A percentile compares a stretch with the other conserved stretches of the same genome.
Evolutionary conservation across 2,329 filamentous ascomycete species (phyloP).

Genomic region (Mycosphaerella arachidis): DNA sequence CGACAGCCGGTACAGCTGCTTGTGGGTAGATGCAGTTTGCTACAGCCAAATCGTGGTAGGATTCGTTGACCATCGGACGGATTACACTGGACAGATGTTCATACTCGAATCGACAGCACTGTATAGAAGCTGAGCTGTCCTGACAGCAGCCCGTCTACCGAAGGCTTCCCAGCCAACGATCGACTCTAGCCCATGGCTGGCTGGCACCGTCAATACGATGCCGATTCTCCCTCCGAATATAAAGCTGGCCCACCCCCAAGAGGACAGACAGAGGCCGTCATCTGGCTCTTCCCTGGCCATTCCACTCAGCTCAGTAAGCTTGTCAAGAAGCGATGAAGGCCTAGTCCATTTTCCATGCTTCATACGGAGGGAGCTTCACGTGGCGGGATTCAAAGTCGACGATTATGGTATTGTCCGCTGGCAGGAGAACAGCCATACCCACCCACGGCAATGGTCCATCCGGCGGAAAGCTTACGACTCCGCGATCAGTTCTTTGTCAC

Average conservation of each 20-base stretch:
- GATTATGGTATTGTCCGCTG: slow-evolving; percentile 18
- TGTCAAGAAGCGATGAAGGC: background rate
- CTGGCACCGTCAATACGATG: too few species aligned
- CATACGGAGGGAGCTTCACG: background rate
- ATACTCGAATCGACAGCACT: background rate
- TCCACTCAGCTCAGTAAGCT: background rate
- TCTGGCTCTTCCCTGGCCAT: background rate
- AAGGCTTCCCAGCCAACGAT: background rate
- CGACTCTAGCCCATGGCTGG: too few species aligned
- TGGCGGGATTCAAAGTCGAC: slow-evolving; percentile 10
- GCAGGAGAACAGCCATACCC: slow-evolving; percentile 12
- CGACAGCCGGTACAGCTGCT: background rate
- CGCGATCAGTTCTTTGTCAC: slow-evolving; percentile 18
- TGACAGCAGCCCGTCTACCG: background rate
- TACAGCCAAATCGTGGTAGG: background rate
- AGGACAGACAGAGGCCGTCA: background rate
- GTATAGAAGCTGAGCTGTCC: background rate
- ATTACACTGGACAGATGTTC: background rate
- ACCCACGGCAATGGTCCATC: slow-evolving; percentile 17
- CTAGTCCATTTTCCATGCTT: background rate
- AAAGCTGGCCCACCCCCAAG: background rate
- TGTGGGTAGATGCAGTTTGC: background rate
- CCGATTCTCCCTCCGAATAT: background rate
- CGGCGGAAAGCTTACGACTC: slow-evolving; percentile 15
- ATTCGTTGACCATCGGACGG: background rate